A percentile compares a stretch with the other conserved stretches of the same genome.
phyloP scores from a whole-genome alignment of 352 stramenopile genomes.

The Globisporangium abappressorium region DNA sequence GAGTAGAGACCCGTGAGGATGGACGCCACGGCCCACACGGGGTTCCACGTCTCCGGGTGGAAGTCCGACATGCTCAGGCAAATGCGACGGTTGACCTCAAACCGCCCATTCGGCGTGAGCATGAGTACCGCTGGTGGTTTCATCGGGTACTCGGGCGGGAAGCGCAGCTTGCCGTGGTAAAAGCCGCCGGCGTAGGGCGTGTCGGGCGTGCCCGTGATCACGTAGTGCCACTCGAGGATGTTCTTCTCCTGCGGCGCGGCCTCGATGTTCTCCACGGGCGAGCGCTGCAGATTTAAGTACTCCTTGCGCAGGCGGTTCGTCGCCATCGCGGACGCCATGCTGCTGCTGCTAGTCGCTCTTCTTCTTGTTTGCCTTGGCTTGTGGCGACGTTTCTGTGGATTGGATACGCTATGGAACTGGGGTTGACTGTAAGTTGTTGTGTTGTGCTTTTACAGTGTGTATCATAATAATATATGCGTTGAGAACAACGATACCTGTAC shows the following conservation, averaged over 20 bases:
- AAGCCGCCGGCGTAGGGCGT: slow-evolving; percentile 82
- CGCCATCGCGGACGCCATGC: slow-evolving; percentile 68
- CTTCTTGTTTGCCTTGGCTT: neutral
- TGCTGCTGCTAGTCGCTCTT: neutral
- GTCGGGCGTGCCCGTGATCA: slow-evolving; percentile 70
- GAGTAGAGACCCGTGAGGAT: slow-evolving; percentile 95
- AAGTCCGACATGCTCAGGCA: slow-evolving; percentile 96
- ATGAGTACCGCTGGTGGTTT: slow-evolving; percentile 94
- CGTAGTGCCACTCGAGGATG: slow-evolving; percentile 96
- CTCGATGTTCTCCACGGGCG: slow-evolving; percentile 86
- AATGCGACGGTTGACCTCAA: slow-evolving; percentile 90
- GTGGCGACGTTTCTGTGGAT: neutral
- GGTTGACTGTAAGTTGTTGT: too few relatives aligned
- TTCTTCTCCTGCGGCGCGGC: slow-evolving; percentile 88
- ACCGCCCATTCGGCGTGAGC: slow-evolving; percentile 92
- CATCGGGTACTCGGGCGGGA: slow-evolving; percentile 93
- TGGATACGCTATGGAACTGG: too few relatives aligned
- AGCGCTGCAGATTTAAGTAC: slow-evolving; percentile 84
- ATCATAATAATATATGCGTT: too few relatives aligned
- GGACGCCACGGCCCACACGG: slow-evolving; percentile 92
- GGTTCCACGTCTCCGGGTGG: slow-evolving; percentile 95
- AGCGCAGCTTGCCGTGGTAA: slow-evolving; percentile 91
- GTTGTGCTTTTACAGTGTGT: too few relatives aligned
- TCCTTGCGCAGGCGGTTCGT: slow-evolving; percentile 91
- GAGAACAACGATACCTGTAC: too few relatives aligned